Conservation (phyloP, 208 protist genomes). For the Crithidia thermophila region DNA sequence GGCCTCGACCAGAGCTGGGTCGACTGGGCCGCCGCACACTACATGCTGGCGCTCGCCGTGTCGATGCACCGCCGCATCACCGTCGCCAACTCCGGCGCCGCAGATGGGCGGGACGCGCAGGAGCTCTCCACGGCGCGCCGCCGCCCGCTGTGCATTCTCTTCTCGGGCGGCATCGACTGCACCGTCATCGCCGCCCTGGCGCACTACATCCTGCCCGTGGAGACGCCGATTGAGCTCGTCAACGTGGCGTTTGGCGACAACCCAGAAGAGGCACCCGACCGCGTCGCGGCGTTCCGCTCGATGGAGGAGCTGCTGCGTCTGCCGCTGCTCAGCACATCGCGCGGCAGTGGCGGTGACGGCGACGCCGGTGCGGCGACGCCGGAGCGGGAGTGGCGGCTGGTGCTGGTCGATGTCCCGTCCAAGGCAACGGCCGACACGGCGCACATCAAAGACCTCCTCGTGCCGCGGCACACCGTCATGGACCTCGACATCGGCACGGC, state of each 20-base stretch:
- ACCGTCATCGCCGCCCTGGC: conserved; percentile 93
- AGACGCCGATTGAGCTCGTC: conserved; percentile 93
- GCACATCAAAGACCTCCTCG: conserved; percentile 72
- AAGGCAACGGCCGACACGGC: conserved; percentile 32
- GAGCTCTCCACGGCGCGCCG: conserved; percentile 39
- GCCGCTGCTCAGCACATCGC: conserved; percentile 36
- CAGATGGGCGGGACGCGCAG: conserved; percentile 46
- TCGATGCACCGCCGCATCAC: conserved; percentile 68
- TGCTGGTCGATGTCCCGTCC: conserved; percentile 86
- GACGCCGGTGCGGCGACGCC: neutral
- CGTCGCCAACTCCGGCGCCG: conserved; percentile 47
- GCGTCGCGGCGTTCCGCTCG: conserved; percentile 73
- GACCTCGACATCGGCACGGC: conserved; percentile 96
- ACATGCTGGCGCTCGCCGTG: conserved; percentile 73
- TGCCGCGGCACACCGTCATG: conserved; percentile 92
- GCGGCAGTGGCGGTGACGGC: neutral
- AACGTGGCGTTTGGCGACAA: conserved; percentile 93
- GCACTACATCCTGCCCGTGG: conserved; percentile 77
- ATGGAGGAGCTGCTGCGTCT: conserved; percentile 83
- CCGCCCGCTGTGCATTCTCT: conserved; percentile 87
- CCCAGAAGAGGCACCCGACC: conserved; percentile 83
- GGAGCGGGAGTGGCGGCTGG: conserved; percentile 85
- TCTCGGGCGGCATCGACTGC: conserved; percentile 95
- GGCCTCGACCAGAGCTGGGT: conserved; percentile 38
- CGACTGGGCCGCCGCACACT: conserved; percentile 52